Evolutionary conservation across 2,329 filamentous ascomycete species (phyloP).

Genomic region (Blastomyces parvus): DNA sequence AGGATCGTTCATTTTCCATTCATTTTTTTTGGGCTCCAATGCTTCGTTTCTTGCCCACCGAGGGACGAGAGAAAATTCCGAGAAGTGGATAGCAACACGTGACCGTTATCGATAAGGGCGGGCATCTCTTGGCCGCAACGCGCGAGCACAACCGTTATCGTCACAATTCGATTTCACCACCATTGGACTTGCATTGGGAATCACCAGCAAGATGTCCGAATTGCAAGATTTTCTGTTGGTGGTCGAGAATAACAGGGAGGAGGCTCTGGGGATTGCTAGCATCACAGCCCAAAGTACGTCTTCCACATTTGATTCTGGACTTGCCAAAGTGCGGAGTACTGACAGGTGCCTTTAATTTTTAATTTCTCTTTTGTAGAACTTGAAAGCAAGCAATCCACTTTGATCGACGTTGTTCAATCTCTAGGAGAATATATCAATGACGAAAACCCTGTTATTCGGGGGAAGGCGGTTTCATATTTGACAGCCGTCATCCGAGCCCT

Average conservation of each 20-base stretch:
- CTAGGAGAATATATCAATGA: constrained; percentile 59
- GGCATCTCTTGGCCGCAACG: background rate
- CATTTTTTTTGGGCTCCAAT: background rate
- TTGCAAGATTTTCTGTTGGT: constrained; percentile 41
- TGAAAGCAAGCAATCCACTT: constrained; percentile 49
- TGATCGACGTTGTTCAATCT: constrained; percentile 54
- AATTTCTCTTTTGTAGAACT: constrained; percentile 38
- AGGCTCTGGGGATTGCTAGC: constrained; percentile 38
- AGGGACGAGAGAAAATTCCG: background rate
- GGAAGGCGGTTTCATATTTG: constrained; percentile 46
- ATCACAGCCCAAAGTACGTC: constrained; percentile 36
- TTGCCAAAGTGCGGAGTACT: constrained; percentile 1
- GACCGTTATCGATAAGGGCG: constrained; percentile 28
- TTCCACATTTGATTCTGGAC: constrained; percentile 3
- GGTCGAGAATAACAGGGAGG: constrained; percentile 38
- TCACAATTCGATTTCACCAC: constrained; percentile 6
- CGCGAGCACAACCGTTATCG: background rate
- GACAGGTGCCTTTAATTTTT: background rate
- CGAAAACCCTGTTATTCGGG: constrained; percentile 50
- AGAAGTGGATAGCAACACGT: constrained; percentile 16
- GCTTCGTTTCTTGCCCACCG: too few relatives aligned
- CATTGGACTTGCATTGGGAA: background rate
- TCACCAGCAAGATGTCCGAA: constrained; percentile 35
- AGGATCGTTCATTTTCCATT: background rate
- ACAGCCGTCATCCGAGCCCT: constrained; percentile 39